Base-by-base conservation (phyloP, 2,329 filamentous ascomycete genomes). In the Aspergillus amoenus region DNA sequence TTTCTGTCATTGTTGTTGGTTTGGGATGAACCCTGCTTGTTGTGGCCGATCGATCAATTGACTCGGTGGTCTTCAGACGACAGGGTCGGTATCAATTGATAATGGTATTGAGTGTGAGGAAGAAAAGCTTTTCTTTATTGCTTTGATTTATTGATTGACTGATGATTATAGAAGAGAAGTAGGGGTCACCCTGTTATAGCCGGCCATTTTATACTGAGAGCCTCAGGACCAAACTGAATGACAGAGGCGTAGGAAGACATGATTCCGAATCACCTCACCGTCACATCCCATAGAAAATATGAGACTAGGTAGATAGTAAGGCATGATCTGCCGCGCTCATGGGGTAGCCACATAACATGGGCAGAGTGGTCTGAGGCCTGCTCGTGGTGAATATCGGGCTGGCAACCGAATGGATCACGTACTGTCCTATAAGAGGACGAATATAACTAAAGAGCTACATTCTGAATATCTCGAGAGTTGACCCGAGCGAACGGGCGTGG, bases 231-330 rank as follows among this genome's bases (percentile, higher is more conserved):
- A 37, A 8, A n/a, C 15, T 37, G 34, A 37, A n/a, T n/a, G 34
- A 37, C 15, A 5, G 34, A 37, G 41, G 13, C 15, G 7, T 21
- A 34, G 52, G 39, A 55, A 55, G n/a, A 13, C 24, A 37, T 13
- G 39, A 48, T 48, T 55, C 52, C 52, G 52, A 55, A 37, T 55
- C 52, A 49, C 52, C 37, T 55, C 52, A 55, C 32, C 49, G 12
- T 27, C 24, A 8, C 24, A 27, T 4, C 27, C 21, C 15, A 37
- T 37, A 37, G 12, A 37, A 4, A n/a, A 6, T 13, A 37, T 37
- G 34, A 37, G 40, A 21, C 3, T 24, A 12, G n/a, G 9, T 30
- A 34, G 17, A 21, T 34, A 15, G n/a, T 2, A n/a, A 40, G n/a
- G 40, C 9, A 42, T 41, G 7, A n/a, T 30, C 24, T 42, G 48